Evolutionary conservation across 1,284 basidiomycete genomes (phyloP).

Genomic region (Boletus hoseneyae): DNA sequence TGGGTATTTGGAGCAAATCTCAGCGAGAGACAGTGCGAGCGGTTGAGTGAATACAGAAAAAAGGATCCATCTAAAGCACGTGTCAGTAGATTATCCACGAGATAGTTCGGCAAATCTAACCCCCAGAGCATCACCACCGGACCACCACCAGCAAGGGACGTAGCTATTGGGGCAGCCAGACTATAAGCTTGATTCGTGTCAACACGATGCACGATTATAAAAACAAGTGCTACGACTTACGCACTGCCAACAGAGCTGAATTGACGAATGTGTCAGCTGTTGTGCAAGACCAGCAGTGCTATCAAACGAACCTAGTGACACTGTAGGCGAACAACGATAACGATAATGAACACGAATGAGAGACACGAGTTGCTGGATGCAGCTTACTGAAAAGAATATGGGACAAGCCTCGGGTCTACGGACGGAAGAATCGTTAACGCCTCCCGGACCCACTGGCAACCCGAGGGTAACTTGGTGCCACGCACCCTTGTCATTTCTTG

Average conservation of each 20-base stretch:
- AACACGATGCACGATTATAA: background rate
- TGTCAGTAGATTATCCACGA: too few species aligned
- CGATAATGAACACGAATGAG: background rate
- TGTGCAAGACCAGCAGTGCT: too few species aligned
- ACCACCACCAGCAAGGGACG: constrained; percentile 49
- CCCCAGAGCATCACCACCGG: constrained; percentile 55
- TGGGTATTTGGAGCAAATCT: constrained; percentile 55
- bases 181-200: constrained; percentile 41
- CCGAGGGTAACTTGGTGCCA: background rate
- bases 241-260: constrained; percentile 52
- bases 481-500: constrained; percentile 50
- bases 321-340: constrained; percentile 23
- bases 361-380: background rate
- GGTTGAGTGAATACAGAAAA: constrained; percentile 44
- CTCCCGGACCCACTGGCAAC: background rate
- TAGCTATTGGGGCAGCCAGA: constrained; percentile 51
- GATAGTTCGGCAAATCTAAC: constrained; percentile 23
- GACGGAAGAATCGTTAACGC: background rate
- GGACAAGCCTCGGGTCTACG: constrained; percentile 45
- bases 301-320: constrained; percentile 42
- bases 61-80: constrained; percentile 41
- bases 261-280: background rate
- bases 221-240: constrained; percentile 32
- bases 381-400: constrained; percentile 48
- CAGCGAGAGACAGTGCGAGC: constrained; percentile 49